phyloP scores from a whole-genome alignment of 495 filamentous ascomycete species.

The Penicillium salamii region DNA sequence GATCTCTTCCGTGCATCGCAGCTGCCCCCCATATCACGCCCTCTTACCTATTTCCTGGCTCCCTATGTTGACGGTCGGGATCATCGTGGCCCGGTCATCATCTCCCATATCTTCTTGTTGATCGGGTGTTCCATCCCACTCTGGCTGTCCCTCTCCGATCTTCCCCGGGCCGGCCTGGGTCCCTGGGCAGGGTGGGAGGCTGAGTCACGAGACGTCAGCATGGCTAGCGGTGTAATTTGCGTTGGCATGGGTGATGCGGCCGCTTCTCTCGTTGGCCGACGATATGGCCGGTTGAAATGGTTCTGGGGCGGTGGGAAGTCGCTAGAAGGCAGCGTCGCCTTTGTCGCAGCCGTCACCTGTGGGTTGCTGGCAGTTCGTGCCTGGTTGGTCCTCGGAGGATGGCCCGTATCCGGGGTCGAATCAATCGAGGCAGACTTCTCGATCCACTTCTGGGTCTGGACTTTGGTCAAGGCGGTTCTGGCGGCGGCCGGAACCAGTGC shows the following conservation, averaged over 20 bases:
- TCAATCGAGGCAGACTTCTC: conserved; percentile 17
- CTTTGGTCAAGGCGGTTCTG: conserved; percentile 55
- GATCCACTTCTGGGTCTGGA: conserved; percentile 34
- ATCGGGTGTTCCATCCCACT: conserved; percentile 94
- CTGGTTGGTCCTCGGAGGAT: conserved; percentile 75
- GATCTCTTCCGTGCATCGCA: conserved; percentile 89
- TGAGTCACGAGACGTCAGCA: conserved; percentile 66
- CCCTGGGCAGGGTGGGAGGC: conserved; percentile 72
- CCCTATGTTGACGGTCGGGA: conserved; percentile 96
- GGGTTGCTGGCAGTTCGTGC: conserved; percentile 68
- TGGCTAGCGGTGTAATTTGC: conserved; percentile 88
- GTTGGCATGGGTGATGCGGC: conserved; percentile 95
- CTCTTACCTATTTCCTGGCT: conserved; percentile 78
- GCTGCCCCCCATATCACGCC: conserved; percentile 80
- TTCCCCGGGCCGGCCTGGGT: conserved; percentile 49
- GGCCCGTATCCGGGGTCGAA: conserved; percentile 45
- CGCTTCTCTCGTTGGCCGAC: conserved; percentile 85
- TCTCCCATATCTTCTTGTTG: conserved; percentile 92
- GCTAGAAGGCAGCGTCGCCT: conserved; percentile 85
- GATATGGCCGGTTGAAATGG: conserved; percentile 87
- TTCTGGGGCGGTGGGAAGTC: conserved; percentile 96
- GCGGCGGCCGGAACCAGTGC: conserved; percentile 82
- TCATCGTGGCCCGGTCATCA: conserved; percentile 87
- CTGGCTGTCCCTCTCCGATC: conserved; percentile 79
- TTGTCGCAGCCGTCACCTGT: conserved; percentile 71